Conservation (phyloP, 768 basidiomycete species). For the Rhizopogon rudus region DNA sequence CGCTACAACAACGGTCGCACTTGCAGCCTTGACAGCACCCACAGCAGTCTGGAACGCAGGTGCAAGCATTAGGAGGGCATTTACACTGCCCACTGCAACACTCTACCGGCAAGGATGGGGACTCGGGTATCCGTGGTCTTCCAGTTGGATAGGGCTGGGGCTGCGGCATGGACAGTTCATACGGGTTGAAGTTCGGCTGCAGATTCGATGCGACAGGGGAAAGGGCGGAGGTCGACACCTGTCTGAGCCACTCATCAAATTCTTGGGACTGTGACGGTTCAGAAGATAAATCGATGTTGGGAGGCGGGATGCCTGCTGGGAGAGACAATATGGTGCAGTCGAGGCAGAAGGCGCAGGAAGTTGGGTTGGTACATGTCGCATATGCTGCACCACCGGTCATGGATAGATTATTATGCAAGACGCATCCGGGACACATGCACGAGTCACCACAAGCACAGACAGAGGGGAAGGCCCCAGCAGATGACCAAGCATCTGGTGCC, state of each 20-base stretch:
- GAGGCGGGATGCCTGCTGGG: conserved; percentile 37
- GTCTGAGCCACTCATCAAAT: conserved; percentile 63
- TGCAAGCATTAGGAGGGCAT: conserved; percentile 27
- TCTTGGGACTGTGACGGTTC: conserved; percentile 38
- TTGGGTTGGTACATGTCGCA: conserved; percentile 34
- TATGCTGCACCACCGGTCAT: conserved; percentile 32
- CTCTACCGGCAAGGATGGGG: conserved; percentile 16
- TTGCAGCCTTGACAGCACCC: conserved; percentile 27
- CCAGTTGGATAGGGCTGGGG: conserved; percentile 4
- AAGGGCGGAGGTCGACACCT: conserved; percentile 29
- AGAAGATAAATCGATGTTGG: conserved; percentile 36
- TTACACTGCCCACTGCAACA: conserved; percentile 29
- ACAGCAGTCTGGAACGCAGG: conserved; percentile 27
- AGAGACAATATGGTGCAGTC: conserved; percentile 59
- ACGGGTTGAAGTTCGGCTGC: conserved; percentile 23
- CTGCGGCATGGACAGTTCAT: conserved; percentile 19
- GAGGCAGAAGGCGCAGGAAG: conserved; percentile 44
- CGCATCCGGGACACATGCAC: conserved; percentile 63
- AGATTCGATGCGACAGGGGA: conserved; percentile 4
- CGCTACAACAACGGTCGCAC: conserved; percentile 20
- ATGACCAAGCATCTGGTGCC: conserved; percentile 20
- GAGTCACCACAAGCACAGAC: conserved; percentile 58
- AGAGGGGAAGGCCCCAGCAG: conserved; percentile 34
- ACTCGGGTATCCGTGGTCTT: conserved; percentile 10
- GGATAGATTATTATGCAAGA: conserved; percentile 43